Evolutionary conservation across 306 rosid species (phyloP), one percentile per base, ranked within the genome.

Genomic region (Castanea crenata): DNA sequence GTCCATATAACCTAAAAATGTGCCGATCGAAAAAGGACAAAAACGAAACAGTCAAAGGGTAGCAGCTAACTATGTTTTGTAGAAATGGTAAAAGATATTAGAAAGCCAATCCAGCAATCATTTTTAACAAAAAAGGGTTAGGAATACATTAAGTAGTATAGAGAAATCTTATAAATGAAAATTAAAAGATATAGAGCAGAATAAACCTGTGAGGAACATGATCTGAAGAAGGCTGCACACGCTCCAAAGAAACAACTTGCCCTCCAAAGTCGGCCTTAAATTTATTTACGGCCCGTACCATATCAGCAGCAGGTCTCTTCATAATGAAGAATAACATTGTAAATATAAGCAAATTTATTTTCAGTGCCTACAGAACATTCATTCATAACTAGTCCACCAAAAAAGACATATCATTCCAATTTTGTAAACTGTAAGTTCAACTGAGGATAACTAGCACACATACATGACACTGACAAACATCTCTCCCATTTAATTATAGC

Each of bases 161-260:
- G 12, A 23, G 7, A 71, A 21, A 44, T 49, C 31, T 41, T 63
- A 16, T 76, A 23, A 20, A 52, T 23, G 2, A 31, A 29, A 62
- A 49, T 55, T 23, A 16, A 68, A 49, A 68, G 25, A 35, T 56
- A 74, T 64, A 29, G 69, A 61, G 49, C 79, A 73, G 54, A 19
- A 71, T 75, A 69, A 38, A 92, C 99, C 99, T 90, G 80, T 95
- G 99, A 78, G 91, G 92, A 85, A 95, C 99, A 82, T 95, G 98
- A 85, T 95, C 99, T 63, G 94, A 90, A 71, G 99, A 95, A 72
- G 99, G 98, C 73, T 95, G 98, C 79, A 95, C 99, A 80, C 99
- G 94, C 85, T 95, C 99, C 80, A 95, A 76, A 70, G 92, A 87
- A 80, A 95, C 94, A 86, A 95, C 74, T 78, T 91, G 97, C 69